phyloP scores from a whole-genome alignment of 164 flowering plant species.

The Vitis rupestris region DNA sequence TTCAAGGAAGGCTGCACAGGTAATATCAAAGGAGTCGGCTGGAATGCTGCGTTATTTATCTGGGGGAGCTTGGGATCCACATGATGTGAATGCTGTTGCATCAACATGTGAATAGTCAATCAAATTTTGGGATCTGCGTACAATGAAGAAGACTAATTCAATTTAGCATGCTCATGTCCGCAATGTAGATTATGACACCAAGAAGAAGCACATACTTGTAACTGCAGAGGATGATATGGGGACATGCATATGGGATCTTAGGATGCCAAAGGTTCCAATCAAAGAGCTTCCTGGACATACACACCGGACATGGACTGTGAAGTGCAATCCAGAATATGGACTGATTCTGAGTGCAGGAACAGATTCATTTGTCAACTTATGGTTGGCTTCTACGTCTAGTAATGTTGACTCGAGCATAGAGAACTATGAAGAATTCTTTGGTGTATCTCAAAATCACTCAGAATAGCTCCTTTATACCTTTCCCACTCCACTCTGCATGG shows the following conservation, averaged over 20 bases:
- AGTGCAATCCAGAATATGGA: slow-evolving; percentile 81
- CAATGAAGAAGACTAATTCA: slow-evolving; percentile 87
- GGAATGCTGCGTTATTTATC: slow-evolving; percentile 80
- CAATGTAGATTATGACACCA: slow-evolving; percentile 65
- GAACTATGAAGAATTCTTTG: no score
- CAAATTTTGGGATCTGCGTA: slow-evolving; percentile 92
- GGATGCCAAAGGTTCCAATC: slow-evolving; percentile 74
- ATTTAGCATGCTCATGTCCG: slow-evolving; percentile 75
- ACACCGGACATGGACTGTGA: slow-evolving; percentile 97
- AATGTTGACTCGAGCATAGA: slow-evolving; percentile 27
- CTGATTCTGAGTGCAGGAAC: slow-evolving; percentile 96
- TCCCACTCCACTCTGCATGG: no score
- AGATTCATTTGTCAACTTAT: slow-evolving; percentile 90
- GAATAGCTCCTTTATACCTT: no score
- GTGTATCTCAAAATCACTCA: no score
- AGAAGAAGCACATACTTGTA: slow-evolving; percentile 76
- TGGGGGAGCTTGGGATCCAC: slow-evolving; percentile 99
- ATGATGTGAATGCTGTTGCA: slow-evolving; percentile 79
- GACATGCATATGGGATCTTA: slow-evolving; percentile 85
- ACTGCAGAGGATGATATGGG: slow-evolving; percentile 91
- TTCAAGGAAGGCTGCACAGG: slow-evolving; percentile 81
- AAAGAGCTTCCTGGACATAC: slow-evolving; percentile 89
- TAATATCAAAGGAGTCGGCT: slow-evolving; percentile 80
- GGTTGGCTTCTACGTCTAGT: slow-evolving; percentile 55
- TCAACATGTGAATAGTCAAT: slow-evolving; percentile 80